Percentiles rank a stretch among this genome's conserved stretches.
phyloP scores from a whole-genome alignment of 2,329 filamentous ascomycete genomes.

The Hansfordia pulvinata region DNA sequence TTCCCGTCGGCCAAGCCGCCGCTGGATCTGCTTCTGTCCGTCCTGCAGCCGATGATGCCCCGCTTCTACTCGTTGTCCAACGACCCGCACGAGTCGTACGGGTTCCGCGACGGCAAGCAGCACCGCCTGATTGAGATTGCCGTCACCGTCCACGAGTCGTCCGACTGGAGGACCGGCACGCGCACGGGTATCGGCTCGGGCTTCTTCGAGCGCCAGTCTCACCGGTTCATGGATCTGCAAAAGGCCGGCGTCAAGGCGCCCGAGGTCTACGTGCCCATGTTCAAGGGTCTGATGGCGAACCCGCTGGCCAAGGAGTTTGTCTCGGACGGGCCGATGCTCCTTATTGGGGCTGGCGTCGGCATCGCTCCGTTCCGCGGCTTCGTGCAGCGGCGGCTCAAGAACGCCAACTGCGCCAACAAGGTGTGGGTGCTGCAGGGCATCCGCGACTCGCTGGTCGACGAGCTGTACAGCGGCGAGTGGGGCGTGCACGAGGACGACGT shows the following conservation, averaged over 20 bases:
- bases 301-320: constrained; percentile 85
- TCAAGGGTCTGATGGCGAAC: constrained; percentile 96
- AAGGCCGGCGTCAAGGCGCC: constrained; percentile 38
- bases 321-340: constrained; percentile 89
- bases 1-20: constrained; percentile 89
- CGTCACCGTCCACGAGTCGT: constrained; percentile 84
- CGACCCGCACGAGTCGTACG: constrained; percentile 70
- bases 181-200: constrained; percentile 85
- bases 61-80: constrained; percentile 97
- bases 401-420: constrained; percentile 21
- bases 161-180: constrained; percentile 59
- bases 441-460: constrained; percentile 74
- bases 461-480: constrained; percentile 94
- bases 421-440: constrained; percentile 23
- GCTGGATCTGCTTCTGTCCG: constrained; percentile 65
- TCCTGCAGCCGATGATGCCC: constrained; percentile 83
- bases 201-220: constrained; percentile 79
- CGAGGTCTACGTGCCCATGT: constrained; percentile 81
- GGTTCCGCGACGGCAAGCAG: constrained; percentile 52
- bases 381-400: constrained; percentile 56
- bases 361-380: constrained; percentile 97
- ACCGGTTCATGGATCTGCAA: constrained; percentile 56
- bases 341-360: constrained; percentile 92
- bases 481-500: constrained; percentile 83
- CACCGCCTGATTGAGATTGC: constrained; percentile 86